Evolutionary conservation across 176 grass and related monocot genomes (phyloP).

Genomic region (Saccharum spontaneum): DNA sequence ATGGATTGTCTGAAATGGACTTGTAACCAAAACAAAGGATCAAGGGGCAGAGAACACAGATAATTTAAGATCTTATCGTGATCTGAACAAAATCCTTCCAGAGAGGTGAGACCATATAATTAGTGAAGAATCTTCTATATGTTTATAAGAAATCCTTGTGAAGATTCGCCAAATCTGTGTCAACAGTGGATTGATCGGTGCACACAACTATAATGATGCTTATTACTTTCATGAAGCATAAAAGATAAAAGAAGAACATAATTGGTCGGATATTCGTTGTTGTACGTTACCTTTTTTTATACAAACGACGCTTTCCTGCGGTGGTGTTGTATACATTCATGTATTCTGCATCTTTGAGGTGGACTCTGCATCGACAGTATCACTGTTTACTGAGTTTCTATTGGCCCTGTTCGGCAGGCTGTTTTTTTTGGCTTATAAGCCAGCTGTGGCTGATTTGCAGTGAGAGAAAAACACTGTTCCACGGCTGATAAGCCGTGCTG

Average conservation of each 20-base stretch:
- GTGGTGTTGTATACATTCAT: neutral
- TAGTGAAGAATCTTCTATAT: conserved; percentile 6
- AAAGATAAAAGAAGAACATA: neutral
- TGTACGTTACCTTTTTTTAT: neutral
- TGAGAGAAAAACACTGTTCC: too few species aligned
- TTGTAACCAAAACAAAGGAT: conserved; percentile 15
- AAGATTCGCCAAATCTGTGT: conserved; percentile 37
- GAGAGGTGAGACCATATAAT: conserved; percentile 11
- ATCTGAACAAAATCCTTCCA: conserved; percentile 30
- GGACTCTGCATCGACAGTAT: neutral
- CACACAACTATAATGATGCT: neutral
- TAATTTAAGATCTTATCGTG: conserved; percentile 23
- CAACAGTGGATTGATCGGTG: neutral
- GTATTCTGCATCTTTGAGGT: neutral
- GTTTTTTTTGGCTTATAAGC: too few species aligned
- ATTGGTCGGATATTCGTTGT: neutral
- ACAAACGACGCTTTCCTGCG: neutral
- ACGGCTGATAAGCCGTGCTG: too few species aligned
- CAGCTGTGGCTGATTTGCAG: too few species aligned
- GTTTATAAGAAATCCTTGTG: conserved; percentile 4
- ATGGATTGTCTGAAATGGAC: conserved; percentile 30
- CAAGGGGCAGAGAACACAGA: neutral
- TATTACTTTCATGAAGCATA: neutral
- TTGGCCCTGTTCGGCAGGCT: neutral
- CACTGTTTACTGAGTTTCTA: neutral